A percentile compares a stretch with the other conserved stretches of the same genome.
phyloP scores from a whole-genome alignment of 768 basidiomycete genomes.

The Hemileccinum impolitum region DNA sequence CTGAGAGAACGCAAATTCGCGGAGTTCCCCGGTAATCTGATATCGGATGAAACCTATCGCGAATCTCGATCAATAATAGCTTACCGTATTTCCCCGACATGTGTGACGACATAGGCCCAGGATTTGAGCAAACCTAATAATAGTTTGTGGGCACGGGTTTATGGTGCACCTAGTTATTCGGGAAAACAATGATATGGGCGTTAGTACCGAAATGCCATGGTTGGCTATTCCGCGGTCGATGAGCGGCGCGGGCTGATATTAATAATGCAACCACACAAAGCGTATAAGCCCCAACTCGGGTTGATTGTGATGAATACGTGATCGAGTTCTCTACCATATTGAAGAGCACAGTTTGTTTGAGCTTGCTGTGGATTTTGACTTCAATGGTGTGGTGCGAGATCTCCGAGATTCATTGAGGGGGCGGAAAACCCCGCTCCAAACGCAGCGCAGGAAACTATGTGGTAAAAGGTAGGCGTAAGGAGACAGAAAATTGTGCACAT shows the following conservation, averaged over 20 bases:
- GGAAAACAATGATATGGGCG: neutral
- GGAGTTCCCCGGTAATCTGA: neutral
- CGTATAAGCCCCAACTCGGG: neutral
- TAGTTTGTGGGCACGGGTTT: neutral
- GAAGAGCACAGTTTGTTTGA: no score
- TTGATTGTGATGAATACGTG: neutral
- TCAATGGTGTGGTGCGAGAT: no score
- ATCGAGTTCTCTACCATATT: neutral
- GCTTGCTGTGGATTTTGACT: no score
- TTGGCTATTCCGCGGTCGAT: neutral
- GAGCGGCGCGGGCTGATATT: neutral
- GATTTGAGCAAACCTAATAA: neutral
- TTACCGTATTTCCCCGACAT: neutral
- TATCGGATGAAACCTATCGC: neutral
- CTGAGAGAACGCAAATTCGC: neutral
- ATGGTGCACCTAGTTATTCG: neutral
- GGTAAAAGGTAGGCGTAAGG: no score
- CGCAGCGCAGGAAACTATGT: no score
- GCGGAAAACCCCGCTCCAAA: no score
- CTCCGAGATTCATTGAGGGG: no score
- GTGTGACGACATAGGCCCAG: neutral
- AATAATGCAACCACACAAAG: neutral
- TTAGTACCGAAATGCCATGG: no score
- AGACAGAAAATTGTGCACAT: no score
- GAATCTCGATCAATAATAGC: slow-evolving; percentile 2